Base-by-base conservation (phyloP, 768 basidiomycete genomes). In the Plicaturopsis crispa region DNA sequence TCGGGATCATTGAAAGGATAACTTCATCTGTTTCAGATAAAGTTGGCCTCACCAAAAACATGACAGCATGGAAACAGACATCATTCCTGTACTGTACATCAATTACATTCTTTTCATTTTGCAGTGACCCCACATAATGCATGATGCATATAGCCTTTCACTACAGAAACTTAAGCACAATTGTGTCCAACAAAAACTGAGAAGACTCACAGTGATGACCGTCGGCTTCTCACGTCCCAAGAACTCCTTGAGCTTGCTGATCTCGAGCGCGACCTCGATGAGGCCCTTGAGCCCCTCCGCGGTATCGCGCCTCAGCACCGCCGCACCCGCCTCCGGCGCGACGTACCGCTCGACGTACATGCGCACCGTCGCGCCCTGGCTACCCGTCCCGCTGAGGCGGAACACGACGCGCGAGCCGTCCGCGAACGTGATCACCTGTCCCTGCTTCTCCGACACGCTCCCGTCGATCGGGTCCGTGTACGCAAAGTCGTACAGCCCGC, bases 381-480 rank as follows among this genome's bases (percentile, higher is more conserved):
- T 91, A 12, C 96, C 96, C 1, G 96, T 99, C 41, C 96, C 96
- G 45, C 88, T 92, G 38, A 99, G 69, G 42, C 96, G 78, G 76
- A 96, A 97, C 38, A 98, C 89, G 42, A 99, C 86, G 24, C 96
- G 75, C 33, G 84, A 88, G 5, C 94, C 96, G 56, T 98, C 96
- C 21, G 67, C 63, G 65, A 99, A 99, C 36, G 75, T 74, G 56
- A 98, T 80, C 56, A 93, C 84, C 50, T 97, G 86, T 1, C 96
- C 96, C 57, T 99, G 96, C 61, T 98, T 97, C 63, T 81, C 80
- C 48, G 87, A 90, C 45, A 97, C 75, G 32, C 86, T 89, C 38
- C 80, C 68, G 57, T 99, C 96, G 61, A 98, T 97, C n/a, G 96
- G 96, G 60, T 99, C 96, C 35, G 80, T 96, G 74, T 99, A 99